Base-by-base conservation (phyloP, 2,329 filamentous ascomycete genomes). In the Emericellopsis cladophorae region DNA sequence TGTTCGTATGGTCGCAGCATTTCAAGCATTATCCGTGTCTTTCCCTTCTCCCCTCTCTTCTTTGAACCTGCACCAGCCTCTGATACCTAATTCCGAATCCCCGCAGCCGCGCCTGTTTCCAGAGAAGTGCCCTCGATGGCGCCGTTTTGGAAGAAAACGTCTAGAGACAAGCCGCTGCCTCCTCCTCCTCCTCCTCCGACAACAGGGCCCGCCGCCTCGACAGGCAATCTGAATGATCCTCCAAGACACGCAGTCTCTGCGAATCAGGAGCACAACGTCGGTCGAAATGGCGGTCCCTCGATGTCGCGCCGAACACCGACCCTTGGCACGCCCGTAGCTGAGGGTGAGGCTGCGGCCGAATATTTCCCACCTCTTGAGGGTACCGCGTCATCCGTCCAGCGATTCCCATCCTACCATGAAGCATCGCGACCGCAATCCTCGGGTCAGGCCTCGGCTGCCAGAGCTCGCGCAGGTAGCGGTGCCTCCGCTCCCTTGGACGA, bases 301-400 rank as follows among this genome's bases (percentile, higher is more conserved):
- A 22, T 18, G 5, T 15, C 36, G 2, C 24, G 23, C 11, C 24
- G 22, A 23, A 34, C 40, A 8, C 36, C 16, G 12, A 10, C 14
- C 14, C 26, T 29, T 14, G 15, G 16, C 10, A 42, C 40, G 5
- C 40, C 40, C 7, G 12, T 39, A 14, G 37, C 32, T 7, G 37
- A 31, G 23, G 33, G 21, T 7, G 16, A 15, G n/a, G 18, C 5
- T 32, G 26, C 11, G 26, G 39, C 41, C 14, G 41, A 43, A 18
- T 43, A 43, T 37, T 43, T 43, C 37, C 41, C 41, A 6, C 15
- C 37, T 7, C 24, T 43, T 12, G 37, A 41, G 4, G 23, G 5
- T 12, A 16, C 24, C 8, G 24, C 40, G 32, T 23, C 34, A n/a
- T 31, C 38, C 29, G 29, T 23, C 15, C 29, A 31, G 15, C 38